Evolutionary conservation across 192 early-diverging fungal genomes (phyloP), one percentile per base, ranked within the genome.

Genomic region (Tieghemiomyces parasiticus): DNA sequence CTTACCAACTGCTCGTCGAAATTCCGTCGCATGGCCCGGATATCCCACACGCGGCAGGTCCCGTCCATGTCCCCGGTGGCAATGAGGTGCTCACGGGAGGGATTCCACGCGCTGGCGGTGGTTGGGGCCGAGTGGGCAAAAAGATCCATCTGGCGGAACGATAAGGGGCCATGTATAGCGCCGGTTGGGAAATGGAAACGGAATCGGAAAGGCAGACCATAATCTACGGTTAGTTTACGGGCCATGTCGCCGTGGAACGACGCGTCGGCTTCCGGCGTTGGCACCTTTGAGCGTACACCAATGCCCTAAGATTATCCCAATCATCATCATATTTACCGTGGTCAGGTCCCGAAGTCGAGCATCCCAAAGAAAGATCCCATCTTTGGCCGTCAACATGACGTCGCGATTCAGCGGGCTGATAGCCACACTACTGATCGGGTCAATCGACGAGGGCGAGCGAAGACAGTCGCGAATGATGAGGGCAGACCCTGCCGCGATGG

Each of bases 31-130:
- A 52, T 52, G 14, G 16, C 14, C 22, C 50, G 50, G 16, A 28
- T 52, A 52, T 52, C 50, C 50, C 50, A 52, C n/a, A 52, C 14
- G 28, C 26, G 50, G 14, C 20, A 14, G 14, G 50, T 52, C 14
- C 50, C 50, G 25, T 26, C 26, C 2, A 26, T 29, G 26, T 52
- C 50, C 2, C 50, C 50, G 25, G 50, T 52, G 19, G 28, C 22
- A 2, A 52, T 14, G 14, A 26, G 50, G 22, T 52, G 28, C 4
- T 52, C 50, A 29, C 50, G 50, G 26, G 3, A 8, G n/a, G 50
- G 50, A 9, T 28, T 52, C 14, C 19, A 28, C 4, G 50, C 22
- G 25, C 22, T 25, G 26, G 50, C 50, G 22, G 26, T 28, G 14
- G 28, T 52, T 20, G n/a, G 19, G n/a, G 22, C 19, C 22, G n/a